Percentiles rank a stretch among this genome's conserved stretches.
phyloP scores from a whole-genome alignment of 2,329 filamentous ascomycete genomes.

The Neopestalotiopsis clavispora region DNA sequence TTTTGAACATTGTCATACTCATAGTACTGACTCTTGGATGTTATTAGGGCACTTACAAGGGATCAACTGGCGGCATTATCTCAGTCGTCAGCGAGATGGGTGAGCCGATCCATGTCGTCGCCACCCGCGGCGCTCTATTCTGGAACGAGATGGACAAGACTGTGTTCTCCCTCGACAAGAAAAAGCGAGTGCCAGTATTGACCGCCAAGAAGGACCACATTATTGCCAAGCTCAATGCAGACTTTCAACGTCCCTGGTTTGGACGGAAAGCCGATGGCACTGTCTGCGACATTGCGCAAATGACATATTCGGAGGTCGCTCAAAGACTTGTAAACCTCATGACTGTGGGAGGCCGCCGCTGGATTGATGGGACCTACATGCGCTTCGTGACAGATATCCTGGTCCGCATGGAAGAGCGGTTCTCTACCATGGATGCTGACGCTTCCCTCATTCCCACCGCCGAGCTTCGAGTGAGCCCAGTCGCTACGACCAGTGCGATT shows the following conservation, averaged over 20 bases:
- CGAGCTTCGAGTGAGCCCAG: constrained; percentile 11
- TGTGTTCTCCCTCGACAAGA: constrained; percentile 33
- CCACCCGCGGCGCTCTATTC: constrained; percentile 40
- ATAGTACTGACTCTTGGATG: background rate
- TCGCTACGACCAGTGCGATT: constrained; percentile 10
- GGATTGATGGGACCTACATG: constrained; percentile 42
- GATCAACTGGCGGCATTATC: constrained; percentile 31
- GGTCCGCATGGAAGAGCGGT: constrained; percentile 27
- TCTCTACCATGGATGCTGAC: constrained; percentile 7
- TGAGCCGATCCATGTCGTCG: constrained; percentile 44
- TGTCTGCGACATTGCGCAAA: constrained; percentile 49
- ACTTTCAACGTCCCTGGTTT: constrained; percentile 55
- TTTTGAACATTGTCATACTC: background rate
- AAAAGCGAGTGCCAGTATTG: constrained; percentile 44
- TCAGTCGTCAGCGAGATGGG: constrained; percentile 41
- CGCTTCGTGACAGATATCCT: constrained; percentile 30
- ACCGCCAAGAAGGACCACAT: constrained; percentile 48
- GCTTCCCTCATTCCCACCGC: constrained; percentile 14
- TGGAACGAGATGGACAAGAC: constrained; percentile 42
- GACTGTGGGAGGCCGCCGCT: constrained; percentile 40
- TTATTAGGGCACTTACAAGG: constrained; percentile 38
- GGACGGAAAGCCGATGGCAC: constrained; percentile 45
- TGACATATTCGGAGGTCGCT: constrained; percentile 52
- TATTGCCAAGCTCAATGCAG: constrained; percentile 50
- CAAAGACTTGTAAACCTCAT: constrained; percentile 50